Base-by-base conservation (phyloP, 768 basidiomycete species). In the Candolleomyces efflorescens region DNA sequence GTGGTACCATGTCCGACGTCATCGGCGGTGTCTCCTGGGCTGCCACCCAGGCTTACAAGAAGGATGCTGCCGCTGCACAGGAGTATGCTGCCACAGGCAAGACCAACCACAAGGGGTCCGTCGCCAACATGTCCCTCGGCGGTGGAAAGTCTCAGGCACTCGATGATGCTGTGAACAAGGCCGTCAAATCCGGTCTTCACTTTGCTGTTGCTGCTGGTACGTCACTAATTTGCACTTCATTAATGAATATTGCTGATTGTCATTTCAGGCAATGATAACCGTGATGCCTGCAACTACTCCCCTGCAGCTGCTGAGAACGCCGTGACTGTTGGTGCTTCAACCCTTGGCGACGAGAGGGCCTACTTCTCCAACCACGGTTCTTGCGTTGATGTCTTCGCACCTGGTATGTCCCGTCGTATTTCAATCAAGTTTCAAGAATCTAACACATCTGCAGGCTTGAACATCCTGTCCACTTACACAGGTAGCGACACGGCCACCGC, bases 101-200 rank as follows among this genome's bases (percentile, higher is more conserved):
- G 76, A 89, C 88, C 55, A 75, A 74, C 45, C 91, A 96, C 82
- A 95, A 94, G 78, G 97, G 97, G 22, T 94, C 93, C 17, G 94
- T 95, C 54, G 92, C 89, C 51, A 96, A 96, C 81, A 97, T 99
- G 97, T 90, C 88, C 70, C 87, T 99, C 53, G 97, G 97, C 61
- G 97, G 97, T 65, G 92, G 93, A 59, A 96, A 95, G 77, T 92
- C 91, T 5, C 80, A 76, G 20, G 82, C 91, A 36, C 81, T 98
- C 53, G 94, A 99, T 61, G 79, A 80, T 22, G 85, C 88, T 53
- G 93, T 99, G 60, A 86, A 98, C 76, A 77, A 75, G 52, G 94
- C 97, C 47, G 92, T 96, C 55, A 81, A 84, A 9, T 60, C 70
- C 37, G 97, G 97, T 39, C 80, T 99, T 36, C 94, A 98, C 79